Conservation (phyloP, 208 protist species). For the Trypanosoma melophagium region DNA sequence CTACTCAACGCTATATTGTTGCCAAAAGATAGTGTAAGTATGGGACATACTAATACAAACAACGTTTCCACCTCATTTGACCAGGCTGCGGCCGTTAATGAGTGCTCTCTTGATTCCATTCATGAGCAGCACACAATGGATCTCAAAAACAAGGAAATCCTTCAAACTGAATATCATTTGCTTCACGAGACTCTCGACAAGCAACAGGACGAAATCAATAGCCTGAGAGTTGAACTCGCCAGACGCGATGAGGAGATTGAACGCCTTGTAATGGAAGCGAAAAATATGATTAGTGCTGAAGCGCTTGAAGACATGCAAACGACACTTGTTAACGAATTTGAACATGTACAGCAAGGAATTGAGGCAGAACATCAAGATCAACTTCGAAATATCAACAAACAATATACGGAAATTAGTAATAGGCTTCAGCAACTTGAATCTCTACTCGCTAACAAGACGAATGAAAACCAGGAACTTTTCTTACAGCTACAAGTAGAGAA, state of each 20-base stretch:
- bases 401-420: not conserved
- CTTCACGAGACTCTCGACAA: conserved; percentile 5
- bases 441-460: not conserved
- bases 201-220: conserved; percentile 4
- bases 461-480: not conserved
- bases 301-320: not conserved
- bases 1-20: no score
- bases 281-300: not conserved
- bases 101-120: conserved; percentile 13
- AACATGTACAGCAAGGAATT: not conserved
- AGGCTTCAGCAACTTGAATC: not conserved
- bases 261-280: not conserved
- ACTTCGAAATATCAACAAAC: not conserved
- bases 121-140: conserved; percentile 16
- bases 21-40: no score
- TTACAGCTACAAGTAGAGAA: not conserved
- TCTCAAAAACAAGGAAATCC: not conserved
- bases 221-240: not conserved
- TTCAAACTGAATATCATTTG: not conserved
- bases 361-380: not conserved
- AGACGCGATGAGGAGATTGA: conserved; percentile 2
- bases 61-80: conserved; percentile 1
- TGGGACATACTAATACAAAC: not conserved
- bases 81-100: not conserved
- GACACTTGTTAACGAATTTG: not conserved